Conservation (phyloP, 208 protist species). For the Leishmania gerbilli region DNA sequence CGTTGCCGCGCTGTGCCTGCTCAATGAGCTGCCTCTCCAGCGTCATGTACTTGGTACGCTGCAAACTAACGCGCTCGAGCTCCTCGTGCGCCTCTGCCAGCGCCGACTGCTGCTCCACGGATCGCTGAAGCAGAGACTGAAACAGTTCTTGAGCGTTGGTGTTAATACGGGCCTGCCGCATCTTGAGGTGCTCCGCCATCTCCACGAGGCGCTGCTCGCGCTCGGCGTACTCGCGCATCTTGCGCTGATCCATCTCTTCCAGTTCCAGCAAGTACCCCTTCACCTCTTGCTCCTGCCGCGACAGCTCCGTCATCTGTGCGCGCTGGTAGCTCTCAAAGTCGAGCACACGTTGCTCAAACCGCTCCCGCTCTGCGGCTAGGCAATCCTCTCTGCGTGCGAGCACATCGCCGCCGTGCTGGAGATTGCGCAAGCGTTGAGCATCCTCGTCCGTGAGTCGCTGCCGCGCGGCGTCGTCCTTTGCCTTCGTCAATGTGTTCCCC, state of each 20-base stretch:
- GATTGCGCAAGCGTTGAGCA: slow-evolving; percentile 24
- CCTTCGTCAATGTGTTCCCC: slow-evolving; percentile 3
- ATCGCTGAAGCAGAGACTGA: slow-evolving; percentile 34
- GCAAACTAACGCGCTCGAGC: slow-evolving; percentile 35
- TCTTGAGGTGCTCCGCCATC: slow-evolving; percentile 36
- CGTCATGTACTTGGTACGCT: slow-evolving; percentile 36
- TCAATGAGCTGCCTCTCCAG: slow-evolving; percentile 18
- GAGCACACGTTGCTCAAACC: slow-evolving; percentile 41
- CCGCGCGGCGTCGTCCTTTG: slow-evolving; percentile 5
- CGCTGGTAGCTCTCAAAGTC: slow-evolving; percentile 41
- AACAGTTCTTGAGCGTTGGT: slow-evolving; percentile 30
- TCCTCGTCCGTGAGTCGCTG: slow-evolving; percentile 24
- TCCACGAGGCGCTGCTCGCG: slow-evolving; percentile 43
- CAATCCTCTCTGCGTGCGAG: slow-evolving; percentile 36
- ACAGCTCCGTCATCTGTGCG: slow-evolving; percentile 27
- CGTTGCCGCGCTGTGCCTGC: slow-evolving; percentile 13
- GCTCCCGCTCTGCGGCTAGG: slow-evolving; percentile 37
- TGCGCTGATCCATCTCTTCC: slow-evolving; percentile 53
- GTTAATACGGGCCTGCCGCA: slow-evolving; percentile 20
- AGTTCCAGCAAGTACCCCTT: slow-evolving; percentile 55
- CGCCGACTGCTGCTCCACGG: slow-evolving; percentile 39
- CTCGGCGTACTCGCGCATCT: slow-evolving; percentile 37
- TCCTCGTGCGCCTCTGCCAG: slow-evolving; percentile 34
- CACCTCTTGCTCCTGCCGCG: slow-evolving; percentile 46
- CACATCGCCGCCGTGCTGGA: slow-evolving; percentile 24